These are phyloP conservation scores for Dictyostelium citrinum DNA, from an alignment of 78 protist species.

Conservation along the genomic window DNA sequence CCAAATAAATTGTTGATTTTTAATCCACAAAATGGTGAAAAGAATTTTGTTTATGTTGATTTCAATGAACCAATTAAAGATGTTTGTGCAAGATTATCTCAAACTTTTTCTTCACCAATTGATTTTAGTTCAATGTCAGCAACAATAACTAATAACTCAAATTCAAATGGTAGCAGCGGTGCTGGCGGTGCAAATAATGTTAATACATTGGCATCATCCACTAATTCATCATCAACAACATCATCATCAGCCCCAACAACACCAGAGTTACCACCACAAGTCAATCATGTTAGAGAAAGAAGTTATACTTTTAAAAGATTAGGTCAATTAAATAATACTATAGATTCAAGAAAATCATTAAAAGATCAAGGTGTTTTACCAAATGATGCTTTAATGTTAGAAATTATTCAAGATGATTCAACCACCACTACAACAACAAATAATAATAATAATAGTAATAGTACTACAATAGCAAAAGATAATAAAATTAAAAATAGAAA, in stretches of 20 bases:
- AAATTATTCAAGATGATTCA: not conserved
- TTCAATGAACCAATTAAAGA: conserved; percentile 67
- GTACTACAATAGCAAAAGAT: not conserved
- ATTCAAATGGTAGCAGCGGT: not conserved
- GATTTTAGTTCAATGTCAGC: not conserved
- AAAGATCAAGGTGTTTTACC: conserved; percentile 57
- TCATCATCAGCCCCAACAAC: not conserved
- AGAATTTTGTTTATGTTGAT: conserved; percentile 55
- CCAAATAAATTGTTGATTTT: conserved; percentile 47
- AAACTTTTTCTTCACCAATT: not conserved
- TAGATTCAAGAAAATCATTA: conserved; percentile 22
- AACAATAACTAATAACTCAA: too few species aligned
- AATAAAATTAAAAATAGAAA: not conserved
- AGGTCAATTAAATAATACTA: conserved; percentile 26
- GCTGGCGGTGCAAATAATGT: not conserved
- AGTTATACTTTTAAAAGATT: conserved; percentile 44
- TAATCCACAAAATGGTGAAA: conserved; percentile 51
- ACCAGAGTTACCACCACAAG: not conserved
- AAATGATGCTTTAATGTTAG: conserved; percentile 53
- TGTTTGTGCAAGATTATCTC: conserved; percentile 36
- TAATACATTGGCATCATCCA: not conserved
- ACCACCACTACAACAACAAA: not conserved
- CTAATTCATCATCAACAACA: not conserved
- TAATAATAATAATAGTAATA: not conserved
- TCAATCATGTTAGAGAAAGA: conserved; percentile 19